These are phyloP conservation scores for Phaseolus coccineus DNA, from an alignment of 331 rosid species.

Conservation along the genomic window DNA sequence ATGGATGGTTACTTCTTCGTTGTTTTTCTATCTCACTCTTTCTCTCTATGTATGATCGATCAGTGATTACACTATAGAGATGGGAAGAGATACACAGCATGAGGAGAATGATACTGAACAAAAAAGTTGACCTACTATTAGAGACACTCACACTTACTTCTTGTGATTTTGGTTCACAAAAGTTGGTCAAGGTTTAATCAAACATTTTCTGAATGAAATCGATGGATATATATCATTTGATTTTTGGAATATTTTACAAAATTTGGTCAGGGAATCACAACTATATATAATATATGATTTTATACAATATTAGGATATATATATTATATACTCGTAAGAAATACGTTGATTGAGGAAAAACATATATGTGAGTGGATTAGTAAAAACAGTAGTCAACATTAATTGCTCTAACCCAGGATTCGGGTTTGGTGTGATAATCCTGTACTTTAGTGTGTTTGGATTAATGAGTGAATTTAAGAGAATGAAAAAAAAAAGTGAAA, in stretches of 20 bases:
- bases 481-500: no score
- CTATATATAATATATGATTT: no score
- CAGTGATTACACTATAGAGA: neutral
- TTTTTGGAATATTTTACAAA: neutral
- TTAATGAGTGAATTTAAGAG: no score
- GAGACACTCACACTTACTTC: neutral
- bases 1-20: neutral
- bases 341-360: neutral
- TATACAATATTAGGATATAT: neutral
- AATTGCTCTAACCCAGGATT: no score
- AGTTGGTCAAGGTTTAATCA: constrained; percentile 36
- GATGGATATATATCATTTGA: neutral
- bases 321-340: no score
- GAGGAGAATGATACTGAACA: constrained; percentile 19
- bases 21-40: neutral
- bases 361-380: neutral
- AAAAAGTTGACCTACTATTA: constrained; percentile 17
- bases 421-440: no score
- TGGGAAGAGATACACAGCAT: constrained; percentile 40
- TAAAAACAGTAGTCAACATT: no score
- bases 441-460: no score
- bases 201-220: constrained; percentile 17
- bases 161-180: constrained; percentile 15
- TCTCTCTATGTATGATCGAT: neutral
- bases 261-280: neutral